Evolutionary conservation across 306 rosid genomes (phyloP).

Genomic region (peach (Prunus persica)): Prunus_persica_NCBIv2 NC_034013.1:11228001-11228500

Average conservation of each 20-base stretch:
- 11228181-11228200: neutral
- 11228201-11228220: slow-evolving; percentile 17
- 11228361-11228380: neutral
- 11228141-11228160: slow-evolving; percentile 12
- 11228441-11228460: slow-evolving; percentile 3
- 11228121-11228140: slow-evolving; percentile 4
- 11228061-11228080: slow-evolving; percentile 7
- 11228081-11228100: slow-evolving; percentile 16
- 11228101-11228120: slow-evolving; percentile 7
- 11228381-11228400: neutral
- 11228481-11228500: slow-evolving; percentile 10
- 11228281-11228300: neutral
- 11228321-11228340: neutral
- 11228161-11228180: neutral
- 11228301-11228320: neutral
- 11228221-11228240: slow-evolving; percentile 22
- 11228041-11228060: slow-evolving; percentile 28
- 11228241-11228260: neutral
- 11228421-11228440: neutral
- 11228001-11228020: slow-evolving; percentile 8
- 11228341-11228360: neutral
- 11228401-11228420: neutral
- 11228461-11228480: slow-evolving; percentile 11
- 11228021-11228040: slow-evolving; percentile 20
- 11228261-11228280: slow-evolving; percentile 7